phyloP scores from a whole-genome alignment of 495 filamentous ascomycete species.

The Penicillium coprophilum region DNA sequence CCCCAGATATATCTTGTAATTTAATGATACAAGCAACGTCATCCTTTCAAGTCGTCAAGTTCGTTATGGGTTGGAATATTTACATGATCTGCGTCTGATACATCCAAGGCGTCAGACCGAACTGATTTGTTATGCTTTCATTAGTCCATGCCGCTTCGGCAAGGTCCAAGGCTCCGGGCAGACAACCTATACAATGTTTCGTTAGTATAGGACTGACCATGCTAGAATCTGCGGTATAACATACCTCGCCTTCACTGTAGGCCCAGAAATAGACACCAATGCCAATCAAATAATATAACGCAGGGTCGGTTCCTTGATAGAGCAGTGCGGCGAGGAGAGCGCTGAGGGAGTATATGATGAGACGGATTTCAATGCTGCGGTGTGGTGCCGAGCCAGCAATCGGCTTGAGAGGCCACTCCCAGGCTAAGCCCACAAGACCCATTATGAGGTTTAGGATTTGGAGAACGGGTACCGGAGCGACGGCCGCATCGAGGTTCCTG shows the following conservation, averaged over 20 bases:
- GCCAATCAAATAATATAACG: constrained; percentile 87
- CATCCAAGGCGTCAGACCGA: constrained; percentile 16
- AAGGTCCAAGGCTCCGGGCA: constrained; percentile 60
- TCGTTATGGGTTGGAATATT: constrained; percentile 17
- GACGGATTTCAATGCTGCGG: constrained; percentile 79
- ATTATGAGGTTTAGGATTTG: constrained; percentile 95
- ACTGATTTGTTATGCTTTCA: constrained; percentile 32
- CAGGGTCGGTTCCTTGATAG: constrained; percentile 91
- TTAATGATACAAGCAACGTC: not conserved
- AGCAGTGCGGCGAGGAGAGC: constrained; percentile 73
- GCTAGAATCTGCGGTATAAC: constrained; percentile 22
- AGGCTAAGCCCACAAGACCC: constrained; percentile 74
- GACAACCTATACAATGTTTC: constrained; percentile 41
- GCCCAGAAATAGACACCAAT: constrained; percentile 93
- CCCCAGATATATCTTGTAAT: not conserved
- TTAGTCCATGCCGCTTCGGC: constrained; percentile 33
- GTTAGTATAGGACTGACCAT: constrained; percentile 16
- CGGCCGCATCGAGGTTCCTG: constrained; percentile 81
- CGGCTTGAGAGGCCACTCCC: constrained; percentile 83
- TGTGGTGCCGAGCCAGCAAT: constrained; percentile 69
- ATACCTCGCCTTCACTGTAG: constrained; percentile 93
- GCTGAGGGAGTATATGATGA: constrained; percentile 79
- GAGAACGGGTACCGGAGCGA: constrained; percentile 83
- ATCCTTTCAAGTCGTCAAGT: constrained; percentile 5
- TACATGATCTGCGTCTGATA: constrained; percentile 22